phyloP scores from a whole-genome alignment of 2,329 filamentous ascomycete species.

The Conoideocrella luteorostrata region DNA sequence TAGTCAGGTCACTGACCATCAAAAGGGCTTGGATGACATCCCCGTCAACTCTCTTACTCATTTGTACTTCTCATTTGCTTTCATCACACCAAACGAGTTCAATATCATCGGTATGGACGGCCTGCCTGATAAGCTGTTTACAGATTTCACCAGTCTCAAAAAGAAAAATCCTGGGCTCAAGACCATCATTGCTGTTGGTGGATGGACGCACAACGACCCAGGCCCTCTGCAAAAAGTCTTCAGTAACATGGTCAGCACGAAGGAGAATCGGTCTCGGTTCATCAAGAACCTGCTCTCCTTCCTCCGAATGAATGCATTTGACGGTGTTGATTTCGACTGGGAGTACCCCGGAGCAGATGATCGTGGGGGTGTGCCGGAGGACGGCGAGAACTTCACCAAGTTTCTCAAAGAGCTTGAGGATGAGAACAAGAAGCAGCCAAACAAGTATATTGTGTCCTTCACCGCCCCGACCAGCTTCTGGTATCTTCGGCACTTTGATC shows the following conservation, averaged over 20 bases:
- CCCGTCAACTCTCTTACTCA: too few relatives aligned
- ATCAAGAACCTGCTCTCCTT: constrained; percentile 7
- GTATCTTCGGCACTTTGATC: constrained; percentile 23
- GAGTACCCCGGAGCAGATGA: constrained; percentile 27
- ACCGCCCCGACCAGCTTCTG: constrained; percentile 18
- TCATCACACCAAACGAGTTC: too few relatives aligned
- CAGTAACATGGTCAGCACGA: not conserved
- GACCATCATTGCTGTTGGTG: constrained; percentile 33
- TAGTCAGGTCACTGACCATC: too few relatives aligned
- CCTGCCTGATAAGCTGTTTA: too few relatives aligned
- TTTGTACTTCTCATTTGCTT: too few relatives aligned
- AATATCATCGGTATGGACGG: too few relatives aligned
- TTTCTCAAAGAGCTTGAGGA: constrained; percentile 22
- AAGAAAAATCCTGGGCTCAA: constrained; percentile 20
- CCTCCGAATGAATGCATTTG: constrained; percentile 13
- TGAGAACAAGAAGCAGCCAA: constrained; percentile 3
- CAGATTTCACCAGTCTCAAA: constrained; percentile 19
- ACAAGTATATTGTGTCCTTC: too few relatives aligned
- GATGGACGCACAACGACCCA: constrained; percentile 34
- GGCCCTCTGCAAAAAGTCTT: constrained; percentile 21
- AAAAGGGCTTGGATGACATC: too few relatives aligned
- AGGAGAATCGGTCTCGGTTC: not conserved
- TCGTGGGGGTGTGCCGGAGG: constrained; percentile 27
- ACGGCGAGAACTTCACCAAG: constrained; percentile 26
- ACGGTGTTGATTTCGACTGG: constrained; percentile 22